Evolutionary conservation across 208 protist genomes (phyloP).

Genomic region (Pavlovales sp.): DNA sequence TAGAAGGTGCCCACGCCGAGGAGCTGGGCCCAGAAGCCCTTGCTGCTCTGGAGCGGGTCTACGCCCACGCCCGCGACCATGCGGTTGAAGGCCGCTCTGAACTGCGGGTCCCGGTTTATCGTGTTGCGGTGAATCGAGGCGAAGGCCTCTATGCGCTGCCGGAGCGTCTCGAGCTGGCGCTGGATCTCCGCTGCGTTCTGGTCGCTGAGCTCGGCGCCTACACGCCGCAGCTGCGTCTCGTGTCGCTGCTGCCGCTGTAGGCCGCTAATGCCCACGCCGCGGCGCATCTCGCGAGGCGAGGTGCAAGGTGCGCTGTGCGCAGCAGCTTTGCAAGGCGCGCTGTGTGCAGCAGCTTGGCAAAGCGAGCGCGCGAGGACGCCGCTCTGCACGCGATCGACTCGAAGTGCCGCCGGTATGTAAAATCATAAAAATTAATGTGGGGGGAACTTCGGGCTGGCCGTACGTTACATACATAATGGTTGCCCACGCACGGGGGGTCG

Average conservation of each 20-base stretch:
- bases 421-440: no score
- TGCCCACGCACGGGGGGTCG: no score
- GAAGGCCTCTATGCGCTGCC: slow-evolving; percentile 57
- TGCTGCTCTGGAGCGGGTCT: slow-evolving; percentile 59
- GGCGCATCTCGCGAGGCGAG: no score
- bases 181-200: slow-evolving; percentile 22
- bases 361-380: no score
- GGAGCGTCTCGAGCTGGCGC: slow-evolving; percentile 44
- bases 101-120: slow-evolving; percentile 58
- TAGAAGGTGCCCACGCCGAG: slow-evolving; percentile 69
- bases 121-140: slow-evolving; percentile 49
- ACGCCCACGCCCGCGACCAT: slow-evolving; percentile 61
- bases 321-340: no score
- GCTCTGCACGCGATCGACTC: no score
- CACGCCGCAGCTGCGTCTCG: neutral
- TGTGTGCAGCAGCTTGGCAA: no score
- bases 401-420: no score
- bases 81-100: slow-evolving; percentile 56
- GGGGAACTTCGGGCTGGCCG: no score
- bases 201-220: neutral
- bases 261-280: slow-evolving; percentile 12
- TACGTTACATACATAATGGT: no score
- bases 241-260: slow-evolving; percentile 24
- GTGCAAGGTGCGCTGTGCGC: no score
- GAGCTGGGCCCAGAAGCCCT: slow-evolving; percentile 63